phyloP scores from a whole-genome alignment of 208 protist species.

The Plasmodiophora brassicae region DNA sequence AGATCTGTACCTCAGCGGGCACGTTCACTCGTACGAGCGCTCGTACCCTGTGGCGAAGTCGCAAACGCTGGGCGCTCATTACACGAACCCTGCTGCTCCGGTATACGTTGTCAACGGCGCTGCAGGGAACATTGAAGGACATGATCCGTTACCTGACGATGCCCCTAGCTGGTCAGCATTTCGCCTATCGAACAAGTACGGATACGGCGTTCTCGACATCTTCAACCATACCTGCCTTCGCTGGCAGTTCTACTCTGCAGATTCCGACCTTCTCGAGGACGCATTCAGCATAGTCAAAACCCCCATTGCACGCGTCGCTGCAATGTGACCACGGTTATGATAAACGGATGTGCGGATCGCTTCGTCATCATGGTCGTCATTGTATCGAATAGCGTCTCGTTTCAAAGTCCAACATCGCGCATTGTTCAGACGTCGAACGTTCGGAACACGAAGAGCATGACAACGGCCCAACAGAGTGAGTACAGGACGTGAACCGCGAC shows the following conservation, averaged over 20 bases:
- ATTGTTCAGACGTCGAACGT: too few species aligned
- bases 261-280: background rate
- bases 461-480: too few species aligned
- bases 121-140: background rate
- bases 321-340: too few species aligned
- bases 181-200: background rate
- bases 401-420: too few species aligned
- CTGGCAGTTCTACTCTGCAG: background rate
- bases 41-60: background rate
- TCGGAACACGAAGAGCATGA: too few species aligned
- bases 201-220: background rate
- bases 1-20: background rate
- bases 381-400: too few species aligned
- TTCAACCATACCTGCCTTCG: background rate
- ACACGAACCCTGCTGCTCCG: background rate
- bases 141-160: background rate
- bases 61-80: background rate
- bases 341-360: too few species aligned
- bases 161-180: background rate
- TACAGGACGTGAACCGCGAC: too few species aligned
- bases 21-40: background rate
- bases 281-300: background rate
- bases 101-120: background rate
- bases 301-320: background rate
- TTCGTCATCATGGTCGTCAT: too few species aligned